These are phyloP conservation scores for Kazachstania sp. DNA, from an alignment of 1,139 yeast species.

Conservation along the genomic window DNA sequence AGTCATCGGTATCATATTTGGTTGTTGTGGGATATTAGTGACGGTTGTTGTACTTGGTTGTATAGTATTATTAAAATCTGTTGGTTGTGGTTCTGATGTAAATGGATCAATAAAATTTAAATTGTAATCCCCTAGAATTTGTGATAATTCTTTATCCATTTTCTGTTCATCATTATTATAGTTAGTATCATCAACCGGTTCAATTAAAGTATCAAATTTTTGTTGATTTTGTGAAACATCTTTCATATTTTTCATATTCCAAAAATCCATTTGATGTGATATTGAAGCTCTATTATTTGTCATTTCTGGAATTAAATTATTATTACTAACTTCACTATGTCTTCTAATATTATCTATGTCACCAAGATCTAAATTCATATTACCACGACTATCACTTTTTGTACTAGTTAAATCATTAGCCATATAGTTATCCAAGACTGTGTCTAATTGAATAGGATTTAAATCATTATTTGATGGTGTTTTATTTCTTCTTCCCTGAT, in stretches of 20 bases:
- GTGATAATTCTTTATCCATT: constrained; percentile 20
- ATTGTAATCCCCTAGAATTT: constrained; percentile 24
- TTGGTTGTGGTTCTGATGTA: neutral
- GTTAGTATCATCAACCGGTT: constrained; percentile 2
- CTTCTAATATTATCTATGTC: constrained; percentile 12
- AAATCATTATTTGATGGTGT: neutral
- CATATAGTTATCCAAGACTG: constrained; percentile 16
- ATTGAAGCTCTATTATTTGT: constrained; percentile 21
- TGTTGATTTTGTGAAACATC: neutral
- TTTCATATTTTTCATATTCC: constrained; percentile 17
- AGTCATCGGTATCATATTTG: neutral
- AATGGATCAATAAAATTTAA: constrained; percentile 16
- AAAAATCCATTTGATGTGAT: constrained; percentile 25
- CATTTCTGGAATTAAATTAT: constrained; percentile 9
- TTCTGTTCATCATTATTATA: constrained; percentile 1
- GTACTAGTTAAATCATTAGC: constrained; percentile 11
- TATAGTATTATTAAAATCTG: neutral
- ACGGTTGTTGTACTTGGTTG: neutral
- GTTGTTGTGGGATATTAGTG: too few relatives aligned
- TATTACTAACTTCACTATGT: constrained; percentile 19
- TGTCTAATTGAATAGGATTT: constrained; percentile 8
- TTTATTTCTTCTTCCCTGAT: too few relatives aligned
- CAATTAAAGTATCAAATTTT: neutral
- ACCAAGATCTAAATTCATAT: neutral
- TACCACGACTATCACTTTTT: neutral